Percentiles rank a stretch among this genome's conserved stretches.
phyloP scores from a whole-genome alignment of 495 filamentous ascomycete species.

The Cercophora samala region DNA sequence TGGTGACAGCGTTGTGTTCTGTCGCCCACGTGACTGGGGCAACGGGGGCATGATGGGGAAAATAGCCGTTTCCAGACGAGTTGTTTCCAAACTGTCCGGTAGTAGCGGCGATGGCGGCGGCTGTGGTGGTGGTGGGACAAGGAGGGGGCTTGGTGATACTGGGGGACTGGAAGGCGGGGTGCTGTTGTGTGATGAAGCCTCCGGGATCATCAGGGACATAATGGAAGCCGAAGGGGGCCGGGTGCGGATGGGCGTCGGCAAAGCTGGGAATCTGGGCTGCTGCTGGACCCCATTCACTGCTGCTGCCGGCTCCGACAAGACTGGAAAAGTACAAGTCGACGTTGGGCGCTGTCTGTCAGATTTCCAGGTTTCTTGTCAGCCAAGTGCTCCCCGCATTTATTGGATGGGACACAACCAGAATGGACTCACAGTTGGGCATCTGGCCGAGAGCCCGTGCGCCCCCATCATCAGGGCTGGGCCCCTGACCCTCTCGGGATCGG shows the following conservation, averaged over 20 bases:
- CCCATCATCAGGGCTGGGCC: background rate
- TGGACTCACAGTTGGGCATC: constrained; percentile 2
- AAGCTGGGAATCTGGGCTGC: background rate
- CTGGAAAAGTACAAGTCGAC: background rate
- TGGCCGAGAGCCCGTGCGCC: background rate
- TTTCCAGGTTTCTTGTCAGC: background rate
- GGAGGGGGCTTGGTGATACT: background rate
- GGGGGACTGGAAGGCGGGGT: background rate
- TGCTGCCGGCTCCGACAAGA: background rate
- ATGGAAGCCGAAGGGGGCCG: background rate
- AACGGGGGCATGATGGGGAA: background rate
- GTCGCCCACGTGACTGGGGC: background rate
- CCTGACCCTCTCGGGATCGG: background rate
- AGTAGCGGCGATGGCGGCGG: background rate
- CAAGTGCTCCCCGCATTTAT: background rate
- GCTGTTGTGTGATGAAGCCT: background rate
- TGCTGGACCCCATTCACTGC: background rate
- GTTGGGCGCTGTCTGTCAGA: background rate
- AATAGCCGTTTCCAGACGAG: background rate
- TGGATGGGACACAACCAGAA: background rate
- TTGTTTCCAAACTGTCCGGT: background rate
- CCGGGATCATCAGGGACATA: background rate
- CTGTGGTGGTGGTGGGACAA: background rate
- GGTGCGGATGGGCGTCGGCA: background rate
- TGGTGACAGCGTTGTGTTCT: background rate